Evolutionary conservation across 805 yeast genomes (phyloP).

Genomic region (Helenozyma rhizophorensis): DNA sequence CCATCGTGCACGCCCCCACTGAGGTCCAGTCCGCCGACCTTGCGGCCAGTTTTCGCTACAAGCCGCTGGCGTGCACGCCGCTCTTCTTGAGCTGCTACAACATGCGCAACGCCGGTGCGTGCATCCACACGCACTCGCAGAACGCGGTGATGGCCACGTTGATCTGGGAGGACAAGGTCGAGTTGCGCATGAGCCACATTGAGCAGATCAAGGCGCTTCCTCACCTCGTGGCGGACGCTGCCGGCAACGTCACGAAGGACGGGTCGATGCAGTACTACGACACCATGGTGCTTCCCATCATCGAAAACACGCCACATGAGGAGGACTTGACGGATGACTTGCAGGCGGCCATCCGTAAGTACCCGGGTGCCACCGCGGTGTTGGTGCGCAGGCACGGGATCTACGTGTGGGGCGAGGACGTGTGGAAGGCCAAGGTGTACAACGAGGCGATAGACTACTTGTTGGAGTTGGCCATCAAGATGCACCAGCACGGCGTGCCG

Average conservation of each 20-base stretch:
- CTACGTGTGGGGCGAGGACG: constrained; percentile 92
- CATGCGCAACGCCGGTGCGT: constrained; percentile 76
- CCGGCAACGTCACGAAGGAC: constrained; percentile 45
- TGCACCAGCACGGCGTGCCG: constrained; percentile 67
- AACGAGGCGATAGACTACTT: constrained; percentile 92
- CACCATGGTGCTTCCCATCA: constrained; percentile 78
- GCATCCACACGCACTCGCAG: constrained; percentile 92
- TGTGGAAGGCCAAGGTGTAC: constrained; percentile 89
- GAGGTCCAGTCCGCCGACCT: constrained; percentile 23
- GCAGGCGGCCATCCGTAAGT: constrained; percentile 56
- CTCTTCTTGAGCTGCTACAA: constrained; percentile 70
- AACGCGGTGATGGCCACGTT: constrained; percentile 79
- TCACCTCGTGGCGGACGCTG: constrained; percentile 28
- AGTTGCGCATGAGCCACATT: constrained; percentile 70
- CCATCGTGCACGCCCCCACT: constrained; percentile 57
- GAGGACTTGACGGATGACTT: constrained; percentile 72
- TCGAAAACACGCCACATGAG: constrained; percentile 86
- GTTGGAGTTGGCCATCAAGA: constrained; percentile 77
- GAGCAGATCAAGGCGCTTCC: constrained; percentile 96
- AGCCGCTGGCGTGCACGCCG: constrained; percentile 95
- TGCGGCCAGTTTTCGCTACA: constrained; percentile 44
- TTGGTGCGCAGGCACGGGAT: constrained; percentile 91
- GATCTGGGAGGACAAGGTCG: constrained; percentile 55
- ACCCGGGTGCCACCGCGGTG: constrained; percentile 81
- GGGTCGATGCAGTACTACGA: constrained; percentile 73